Conservation (phyloP, 768 basidiomycete species). For the Boletus sp. region DNA sequence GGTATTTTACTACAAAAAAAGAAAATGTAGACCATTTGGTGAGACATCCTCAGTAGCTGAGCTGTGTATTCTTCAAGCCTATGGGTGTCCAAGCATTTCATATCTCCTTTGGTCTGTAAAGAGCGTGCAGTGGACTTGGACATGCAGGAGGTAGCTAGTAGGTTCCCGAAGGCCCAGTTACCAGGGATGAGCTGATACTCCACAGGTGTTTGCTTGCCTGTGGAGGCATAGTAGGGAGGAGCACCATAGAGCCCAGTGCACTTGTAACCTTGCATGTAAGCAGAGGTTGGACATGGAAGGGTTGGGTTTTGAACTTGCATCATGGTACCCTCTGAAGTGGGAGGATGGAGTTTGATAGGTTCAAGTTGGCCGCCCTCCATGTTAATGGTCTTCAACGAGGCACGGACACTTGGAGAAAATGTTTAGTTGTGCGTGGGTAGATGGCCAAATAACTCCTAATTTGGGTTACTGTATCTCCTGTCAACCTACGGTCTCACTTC, state of each 20-base stretch:
- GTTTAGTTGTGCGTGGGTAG: too few species aligned
- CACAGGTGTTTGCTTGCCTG: too few species aligned
- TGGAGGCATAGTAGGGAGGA: too few species aligned
- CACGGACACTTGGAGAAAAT: too few species aligned
- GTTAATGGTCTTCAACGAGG: too few species aligned
- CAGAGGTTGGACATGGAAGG: neutral
- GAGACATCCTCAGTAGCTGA: neutral
- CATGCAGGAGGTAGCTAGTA: neutral
- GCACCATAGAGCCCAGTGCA: too few species aligned
- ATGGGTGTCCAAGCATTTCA: neutral
- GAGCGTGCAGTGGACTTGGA: neutral
- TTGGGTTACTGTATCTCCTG: too few species aligned
- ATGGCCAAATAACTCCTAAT: too few species aligned
- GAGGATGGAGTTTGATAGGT: too few species aligned
- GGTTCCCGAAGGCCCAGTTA: neutral
- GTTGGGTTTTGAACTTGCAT: neutral
- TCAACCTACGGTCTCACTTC: too few species aligned
- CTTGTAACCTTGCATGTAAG: too few species aligned
- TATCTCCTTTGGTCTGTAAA: neutral
- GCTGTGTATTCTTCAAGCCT: neutral
- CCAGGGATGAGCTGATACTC: neutral
- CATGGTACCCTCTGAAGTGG: neutral
- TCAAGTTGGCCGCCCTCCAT: too few species aligned
- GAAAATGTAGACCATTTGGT: neutral
- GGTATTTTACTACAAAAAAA: neutral